Base-by-base conservation (phyloP, 371 early-diverging fungal genomes). In the Haplosporangium sp. region DNA sequence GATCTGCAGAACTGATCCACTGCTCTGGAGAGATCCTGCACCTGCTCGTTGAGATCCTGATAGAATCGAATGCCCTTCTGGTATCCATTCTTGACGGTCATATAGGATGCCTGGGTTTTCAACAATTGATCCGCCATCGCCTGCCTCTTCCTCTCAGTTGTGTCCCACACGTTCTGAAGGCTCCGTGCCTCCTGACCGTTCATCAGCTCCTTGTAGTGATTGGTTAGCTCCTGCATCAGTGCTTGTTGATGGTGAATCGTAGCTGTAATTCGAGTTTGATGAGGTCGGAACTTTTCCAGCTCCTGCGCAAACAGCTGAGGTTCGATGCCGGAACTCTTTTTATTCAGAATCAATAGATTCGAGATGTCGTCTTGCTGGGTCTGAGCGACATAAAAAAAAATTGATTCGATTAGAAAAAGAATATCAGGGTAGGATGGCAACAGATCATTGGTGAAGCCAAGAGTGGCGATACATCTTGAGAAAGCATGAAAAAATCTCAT, bases 331-430 rank as follows among this genome's bases (percentile, higher is more conserved):
- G 86, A 81, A 1, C 81, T 75, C 73, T 89, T 91, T 64, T 93
- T 94, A 86, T 95, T 95, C 8, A 95, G 64, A 54, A 98, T 87
- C 66, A 98, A 81, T 10, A 93, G 59, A 18, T 90, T 86, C 11
- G 95, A 92, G 46, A 98, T 97, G 73, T 98, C 98, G 80, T 98
- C 98, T 62, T 93, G 83, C 58, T 91, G 89, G 0, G 93, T 85
- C 92, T 93, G 16, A 18, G 45, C 4, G 29, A 29, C 29, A 29
- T 29, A 29, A 2, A 29, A 2, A 29, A n/a, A 20, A 1, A 6
- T 7, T 9, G 23, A 16, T 51, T 2, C 2, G 37, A 29, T 29
- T 12, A 43, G 21, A 37, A 51, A 29, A 29, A 29, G 29, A 4
- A 29, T 29, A 29, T 29, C 29, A 29, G 29, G 29, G 29, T 4